A percentile compares a stretch with the other conserved stretches of the same genome.
These are phyloP conservation scores for Camellia oleifera DNA, from an alignment of 179 eudicot species.

Conservation along the genomic window DNA sequence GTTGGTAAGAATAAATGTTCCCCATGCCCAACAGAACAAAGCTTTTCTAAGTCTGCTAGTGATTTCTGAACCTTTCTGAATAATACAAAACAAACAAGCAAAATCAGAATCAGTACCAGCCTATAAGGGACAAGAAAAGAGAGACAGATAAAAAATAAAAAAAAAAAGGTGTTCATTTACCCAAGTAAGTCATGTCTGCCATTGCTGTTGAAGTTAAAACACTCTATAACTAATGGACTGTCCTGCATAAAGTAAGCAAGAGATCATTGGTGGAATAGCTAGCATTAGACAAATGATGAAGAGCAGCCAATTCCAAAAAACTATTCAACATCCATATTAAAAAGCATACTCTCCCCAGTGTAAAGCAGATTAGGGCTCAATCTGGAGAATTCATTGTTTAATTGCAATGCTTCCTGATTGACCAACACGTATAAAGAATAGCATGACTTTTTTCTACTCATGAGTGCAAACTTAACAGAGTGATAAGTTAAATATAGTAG, in stretches of 20 bases:
- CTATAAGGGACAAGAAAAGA: constrained; percentile 15
- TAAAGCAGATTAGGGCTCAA: not conserved
- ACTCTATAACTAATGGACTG: constrained; percentile 75
- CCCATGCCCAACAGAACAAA: constrained; percentile 58
- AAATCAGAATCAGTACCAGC: constrained; percentile 19
- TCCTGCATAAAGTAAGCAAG: constrained; percentile 63
- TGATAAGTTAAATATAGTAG: not conserved
- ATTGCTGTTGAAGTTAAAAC: constrained; percentile 83
- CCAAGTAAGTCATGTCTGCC: constrained; percentile 94
- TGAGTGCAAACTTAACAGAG: constrained; percentile 4
- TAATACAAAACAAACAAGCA: constrained; percentile 2
- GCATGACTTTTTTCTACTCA: not conserved
- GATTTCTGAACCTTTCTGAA: constrained; percentile 77
- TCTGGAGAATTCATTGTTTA: not conserved
- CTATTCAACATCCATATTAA: not conserved
- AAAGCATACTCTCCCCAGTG: not conserved
- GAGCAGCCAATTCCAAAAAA: not conserved
- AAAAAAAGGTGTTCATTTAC: constrained; percentile 37
- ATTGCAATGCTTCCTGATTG: not conserved
- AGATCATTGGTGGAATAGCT: constrained; percentile 14
- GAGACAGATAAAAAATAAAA: not conserved
- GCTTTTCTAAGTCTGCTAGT: constrained; percentile 70
- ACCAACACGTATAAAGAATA: not conserved
- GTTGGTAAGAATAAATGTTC: constrained; percentile 57
- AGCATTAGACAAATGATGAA: constrained; percentile 6